phyloP scores from a whole-genome alignment of 768 basidiomycete species.

The Lactarius sp. region DNA sequence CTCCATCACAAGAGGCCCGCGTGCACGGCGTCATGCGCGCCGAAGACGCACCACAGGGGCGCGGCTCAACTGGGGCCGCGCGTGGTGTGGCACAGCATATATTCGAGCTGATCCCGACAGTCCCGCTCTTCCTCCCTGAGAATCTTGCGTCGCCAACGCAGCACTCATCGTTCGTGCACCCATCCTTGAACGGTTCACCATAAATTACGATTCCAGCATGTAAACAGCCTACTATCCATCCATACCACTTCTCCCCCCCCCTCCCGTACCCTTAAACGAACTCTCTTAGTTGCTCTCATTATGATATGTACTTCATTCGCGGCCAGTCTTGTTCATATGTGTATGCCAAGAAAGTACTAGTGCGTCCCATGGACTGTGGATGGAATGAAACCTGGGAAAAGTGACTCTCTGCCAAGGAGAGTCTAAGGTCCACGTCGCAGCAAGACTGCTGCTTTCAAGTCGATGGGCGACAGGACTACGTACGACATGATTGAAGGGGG shows the following conservation, averaged over 20 bases:
- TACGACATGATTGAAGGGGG: too few species aligned
- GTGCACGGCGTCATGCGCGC: slow-evolving; percentile 86
- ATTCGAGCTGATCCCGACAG: slow-evolving; percentile 73
- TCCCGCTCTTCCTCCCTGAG: slow-evolving; percentile 61
- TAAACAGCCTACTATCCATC: background rate
- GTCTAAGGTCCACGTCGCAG: too few species aligned
- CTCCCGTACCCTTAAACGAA: too few species aligned
- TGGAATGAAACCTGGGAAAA: background rate
- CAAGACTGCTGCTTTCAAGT: too few species aligned
- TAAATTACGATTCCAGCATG: background rate
- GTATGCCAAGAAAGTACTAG: background rate
- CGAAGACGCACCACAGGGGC: slow-evolving; percentile 33
- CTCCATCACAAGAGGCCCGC: slow-evolving; percentile 68
- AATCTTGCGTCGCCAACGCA: slow-evolving; percentile 38
- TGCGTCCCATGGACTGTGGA: background rate
- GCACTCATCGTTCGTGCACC: slow-evolving; percentile 31
- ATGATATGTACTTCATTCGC: slow-evolving; percentile 4
- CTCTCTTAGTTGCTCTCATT: background rate
- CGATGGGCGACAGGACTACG: too few species aligned
- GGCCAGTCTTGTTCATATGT: too few species aligned
- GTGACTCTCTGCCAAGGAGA: background rate
- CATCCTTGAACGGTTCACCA: slow-evolving; percentile 35
- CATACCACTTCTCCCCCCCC: too few species aligned
- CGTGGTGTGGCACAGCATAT: slow-evolving; percentile 61
- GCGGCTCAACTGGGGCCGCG: slow-evolving; percentile 32